These are phyloP conservation scores for Salix koriyanagi DNA, from an alignment of 345 rosid species.

Conservation along the genomic window DNA sequence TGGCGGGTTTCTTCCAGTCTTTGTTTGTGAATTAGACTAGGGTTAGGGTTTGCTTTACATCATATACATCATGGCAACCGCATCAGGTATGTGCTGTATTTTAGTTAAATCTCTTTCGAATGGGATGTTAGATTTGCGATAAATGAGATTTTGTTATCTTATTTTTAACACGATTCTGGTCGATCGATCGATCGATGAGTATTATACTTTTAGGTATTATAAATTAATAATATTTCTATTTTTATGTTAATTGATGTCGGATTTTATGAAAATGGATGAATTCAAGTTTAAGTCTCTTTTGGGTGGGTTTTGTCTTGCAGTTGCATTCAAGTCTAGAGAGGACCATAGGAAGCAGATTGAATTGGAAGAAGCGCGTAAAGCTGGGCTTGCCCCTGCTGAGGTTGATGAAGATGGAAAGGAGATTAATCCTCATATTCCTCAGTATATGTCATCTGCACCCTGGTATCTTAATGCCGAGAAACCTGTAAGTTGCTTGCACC, in stretches of 20 bases:
- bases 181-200: no score
- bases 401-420: conserved; percentile 66
- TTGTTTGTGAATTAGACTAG: neutral
- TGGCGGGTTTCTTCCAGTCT: neutral
- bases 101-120: neutral
- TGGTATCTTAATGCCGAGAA: conserved; percentile 65
- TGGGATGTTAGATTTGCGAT: neutral
- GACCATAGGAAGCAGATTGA: conserved; percentile 62
- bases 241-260: neutral
- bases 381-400: conserved; percentile 73
- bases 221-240: no score
- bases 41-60: neutral
- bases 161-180: no score
- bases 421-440: conserved; percentile 64
- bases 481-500: conserved; percentile 42
- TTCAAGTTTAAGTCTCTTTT: neutral
- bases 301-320: conserved; percentile 27
- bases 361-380: conserved; percentile 68
- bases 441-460: conserved; percentile 60
- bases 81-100: conserved; percentile 25
- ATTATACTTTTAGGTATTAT: neutral
- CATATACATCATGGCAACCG: conserved; percentile 28
- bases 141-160: neutral
- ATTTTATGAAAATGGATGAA: neutral
- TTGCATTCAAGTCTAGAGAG: conserved; percentile 61